Base-by-base conservation (phyloP, 805 yeast species). In the Pichia californica region DNA sequence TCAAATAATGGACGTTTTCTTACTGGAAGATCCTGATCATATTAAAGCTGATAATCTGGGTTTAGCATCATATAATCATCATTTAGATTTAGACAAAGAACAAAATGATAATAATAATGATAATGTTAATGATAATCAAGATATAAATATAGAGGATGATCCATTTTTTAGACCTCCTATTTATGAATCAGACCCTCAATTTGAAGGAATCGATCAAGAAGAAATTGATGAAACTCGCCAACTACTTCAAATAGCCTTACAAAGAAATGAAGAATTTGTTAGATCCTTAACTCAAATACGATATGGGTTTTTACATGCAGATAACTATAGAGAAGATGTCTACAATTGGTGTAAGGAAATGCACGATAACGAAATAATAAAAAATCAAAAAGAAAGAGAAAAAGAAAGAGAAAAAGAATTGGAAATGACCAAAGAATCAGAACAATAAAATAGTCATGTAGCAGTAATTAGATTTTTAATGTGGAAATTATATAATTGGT, bases 321-420 rank as follows among this genome's bases (percentile, higher is more conserved):
- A 84, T 52, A 68, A 91, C 47, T 71, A 84, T 52, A 81, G 86
- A 52, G 74, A 74, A 36, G 77, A 79, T 51, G 74, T 93, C 36
- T 74, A 71, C 49, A 74, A 77, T 51, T 91, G 98, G 98, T 85
- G 93, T 44, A 76, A 76, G 54, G 96, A 89, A 57, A 83, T 85
- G 76, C 71, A 82, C 49, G 94, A 81, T 11, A 76, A 76, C 19
- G 57, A 56, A 35, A 16, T 28, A 10, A 26, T 9, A 20, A 2
- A 26, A 11, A 23, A 18, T 25, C 28, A 33, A 23, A 26, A 33
- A 7, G 20, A 20, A 14, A 19, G n/a, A 18, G 20, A 33, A 18
- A 33, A 19, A 10, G 20, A 47, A 11, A 19, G 43, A 18, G 18
- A 31, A 23, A 14, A 31, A 7, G 10, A 13, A 9, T 14, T 7